These are phyloP conservation scores for Sclerospora graminicola DNA, from an alignment of 352 stramenopile species.

Conservation along the genomic window DNA sequence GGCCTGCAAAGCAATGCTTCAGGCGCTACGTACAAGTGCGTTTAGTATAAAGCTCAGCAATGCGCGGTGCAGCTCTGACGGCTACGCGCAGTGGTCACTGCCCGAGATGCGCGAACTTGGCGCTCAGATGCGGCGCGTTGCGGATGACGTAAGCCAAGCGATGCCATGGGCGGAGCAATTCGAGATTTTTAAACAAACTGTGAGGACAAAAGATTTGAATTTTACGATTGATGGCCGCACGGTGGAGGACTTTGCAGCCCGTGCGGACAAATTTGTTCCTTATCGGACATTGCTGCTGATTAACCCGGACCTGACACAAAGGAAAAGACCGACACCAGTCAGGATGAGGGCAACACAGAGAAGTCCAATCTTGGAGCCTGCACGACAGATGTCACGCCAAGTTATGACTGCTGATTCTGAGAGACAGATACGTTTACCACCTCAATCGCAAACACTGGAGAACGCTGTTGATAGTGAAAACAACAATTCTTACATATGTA, in stretches of 20 bases:
- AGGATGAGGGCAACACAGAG: not conserved
- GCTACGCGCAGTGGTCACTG: constrained; percentile 15
- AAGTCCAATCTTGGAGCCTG: too few species aligned
- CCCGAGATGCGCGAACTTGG: constrained; percentile 19
- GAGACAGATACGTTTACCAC: not conserved
- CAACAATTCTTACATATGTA: not conserved
- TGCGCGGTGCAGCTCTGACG: constrained; percentile 5
- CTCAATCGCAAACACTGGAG: not conserved
- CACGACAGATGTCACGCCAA: not conserved
- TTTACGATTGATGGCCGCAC: constrained; percentile 10
- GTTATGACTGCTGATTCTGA: not conserved
- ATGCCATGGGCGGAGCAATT: constrained; percentile 9
- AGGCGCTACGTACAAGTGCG: constrained; percentile 7
- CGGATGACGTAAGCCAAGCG: constrained; percentile 2
- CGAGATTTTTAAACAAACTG: constrained; percentile 5
- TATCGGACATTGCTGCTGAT: constrained; percentile 6
- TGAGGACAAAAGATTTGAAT: constrained; percentile 6
- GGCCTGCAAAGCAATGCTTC: constrained; percentile 12
- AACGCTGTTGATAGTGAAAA: not conserved
- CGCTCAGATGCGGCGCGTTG: constrained; percentile 12
- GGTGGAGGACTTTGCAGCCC: constrained; percentile 10
- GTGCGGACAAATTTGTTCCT: constrained; percentile 9
- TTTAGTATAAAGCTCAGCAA: constrained; percentile 17
- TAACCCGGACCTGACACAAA: not conserved
- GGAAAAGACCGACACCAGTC: not conserved